Evolutionary conservation across 345 rosid species (phyloP).

Genomic region (Salix arbutifolia): DNA sequence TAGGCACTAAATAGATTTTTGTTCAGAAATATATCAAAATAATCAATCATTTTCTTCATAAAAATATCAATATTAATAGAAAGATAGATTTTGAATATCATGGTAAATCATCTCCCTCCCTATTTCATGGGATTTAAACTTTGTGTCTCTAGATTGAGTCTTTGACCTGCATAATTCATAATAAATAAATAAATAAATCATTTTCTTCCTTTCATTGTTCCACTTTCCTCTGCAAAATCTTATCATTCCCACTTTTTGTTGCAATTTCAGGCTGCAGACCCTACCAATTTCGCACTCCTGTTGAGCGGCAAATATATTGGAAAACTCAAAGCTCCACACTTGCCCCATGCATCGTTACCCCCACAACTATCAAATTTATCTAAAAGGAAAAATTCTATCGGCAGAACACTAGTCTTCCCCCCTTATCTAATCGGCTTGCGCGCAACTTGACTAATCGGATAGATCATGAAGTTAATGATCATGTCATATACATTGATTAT

Average conservation of each 20-base stretch:
- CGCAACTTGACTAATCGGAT: no score
- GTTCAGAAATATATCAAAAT: no score
- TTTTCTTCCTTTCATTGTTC: slow-evolving; percentile 16
- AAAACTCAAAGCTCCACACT: slow-evolving; percentile 41
- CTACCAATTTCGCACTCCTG: slow-evolving; percentile 26
- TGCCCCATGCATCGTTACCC: slow-evolving; percentile 44
- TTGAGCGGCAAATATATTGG: slow-evolving; percentile 27
- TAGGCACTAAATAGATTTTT: no score
- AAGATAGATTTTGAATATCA: not conserved
- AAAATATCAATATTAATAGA: no score
- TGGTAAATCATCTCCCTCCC: not conserved
- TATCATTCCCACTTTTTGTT: slow-evolving; percentile 40
- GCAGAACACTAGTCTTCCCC: no score
- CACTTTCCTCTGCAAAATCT: slow-evolving; percentile 43
- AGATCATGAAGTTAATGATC: no score
- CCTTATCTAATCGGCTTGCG: no score
- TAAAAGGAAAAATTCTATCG: not conserved
- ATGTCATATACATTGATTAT: no score
- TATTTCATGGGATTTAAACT: slow-evolving; percentile 25
- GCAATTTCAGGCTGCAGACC: slow-evolving; percentile 40
- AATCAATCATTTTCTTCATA: no score
- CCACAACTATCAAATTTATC: not conserved
- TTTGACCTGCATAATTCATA: slow-evolving; percentile 1
- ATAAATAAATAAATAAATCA: not conserved
- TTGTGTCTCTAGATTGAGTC: not conserved